Evolutionary conservation across 2,329 filamentous ascomycete genomes (phyloP).

Genomic region (Diaporthe sp.): DNA sequence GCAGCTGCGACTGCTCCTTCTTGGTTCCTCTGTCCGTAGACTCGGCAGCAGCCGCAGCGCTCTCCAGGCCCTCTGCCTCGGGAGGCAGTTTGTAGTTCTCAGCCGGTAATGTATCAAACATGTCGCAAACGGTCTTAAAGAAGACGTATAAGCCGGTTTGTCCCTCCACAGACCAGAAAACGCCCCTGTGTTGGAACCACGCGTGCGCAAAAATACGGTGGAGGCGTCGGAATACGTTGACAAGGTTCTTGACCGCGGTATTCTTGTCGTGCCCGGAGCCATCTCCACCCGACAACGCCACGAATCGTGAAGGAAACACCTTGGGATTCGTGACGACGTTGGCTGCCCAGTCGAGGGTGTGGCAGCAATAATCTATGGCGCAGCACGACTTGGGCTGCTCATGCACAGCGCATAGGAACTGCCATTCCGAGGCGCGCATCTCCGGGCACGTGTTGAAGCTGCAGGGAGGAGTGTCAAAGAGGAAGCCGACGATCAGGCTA

Average conservation of each 20-base stretch:
- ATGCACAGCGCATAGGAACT: constrained; percentile 97
- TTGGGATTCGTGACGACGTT: constrained; percentile 95
- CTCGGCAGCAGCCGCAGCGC: constrained; percentile 34
- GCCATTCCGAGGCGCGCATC: constrained; percentile 99
- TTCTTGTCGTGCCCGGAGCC: constrained; percentile 73
- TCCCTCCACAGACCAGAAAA: constrained; percentile 94
- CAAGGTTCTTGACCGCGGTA: constrained; percentile 82
- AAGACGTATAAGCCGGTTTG: constrained; percentile 94
- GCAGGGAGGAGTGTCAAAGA: constrained; percentile 91
- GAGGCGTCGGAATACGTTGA: constrained; percentile 93
- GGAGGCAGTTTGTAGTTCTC: constrained; percentile 97
- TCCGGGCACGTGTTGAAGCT: constrained; percentile 92
- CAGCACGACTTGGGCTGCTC: constrained; percentile 97
- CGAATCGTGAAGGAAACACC: constrained; percentile 90
- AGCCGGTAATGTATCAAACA: constrained; percentile 87
- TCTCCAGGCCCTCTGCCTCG: constrained; percentile 88
- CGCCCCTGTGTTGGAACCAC: constrained; percentile 96
- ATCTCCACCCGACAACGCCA: constrained; percentile 66
- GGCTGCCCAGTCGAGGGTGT: constrained; percentile 97
- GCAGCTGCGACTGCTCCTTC: constrained; percentile 46
- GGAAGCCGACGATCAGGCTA: constrained; percentile 89
- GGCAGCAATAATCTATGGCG: constrained; percentile 98
- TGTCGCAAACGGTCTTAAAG: constrained; percentile 97
- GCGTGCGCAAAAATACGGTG: constrained; percentile 98
- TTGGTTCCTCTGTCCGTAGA: constrained; percentile 36